Percentiles rank a stretch among this genome's conserved stretches.
Conservation (phyloP, 2,329 filamentous ascomycete species). For the Pyricularia grisea region DNA sequence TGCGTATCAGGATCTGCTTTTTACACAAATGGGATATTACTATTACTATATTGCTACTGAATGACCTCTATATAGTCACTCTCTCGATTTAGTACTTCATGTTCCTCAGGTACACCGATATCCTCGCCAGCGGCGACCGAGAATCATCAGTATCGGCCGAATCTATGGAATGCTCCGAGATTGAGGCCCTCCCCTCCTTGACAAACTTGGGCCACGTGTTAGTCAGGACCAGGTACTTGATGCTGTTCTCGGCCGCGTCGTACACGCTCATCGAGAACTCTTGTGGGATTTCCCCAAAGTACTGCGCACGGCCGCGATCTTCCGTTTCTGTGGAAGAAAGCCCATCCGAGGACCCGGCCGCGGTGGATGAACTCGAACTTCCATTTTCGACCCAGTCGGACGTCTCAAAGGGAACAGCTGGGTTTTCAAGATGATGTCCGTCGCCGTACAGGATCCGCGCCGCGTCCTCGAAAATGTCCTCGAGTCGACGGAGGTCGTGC, state of each 20-base stretch:
- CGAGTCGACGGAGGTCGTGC: slow-evolving; percentile 41
- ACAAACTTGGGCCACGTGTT: slow-evolving; percentile 59
- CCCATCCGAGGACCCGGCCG: neutral
- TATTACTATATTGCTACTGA: neutral
- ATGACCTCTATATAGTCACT: neutral
- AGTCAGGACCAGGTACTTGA: slow-evolving; percentile 58
- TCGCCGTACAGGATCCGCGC: slow-evolving; percentile 30
- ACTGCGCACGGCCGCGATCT: neutral
- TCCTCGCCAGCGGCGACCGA: neutral
- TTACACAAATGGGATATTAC: neutral
- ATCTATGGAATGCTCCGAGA: neutral
- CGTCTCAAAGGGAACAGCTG: neutral
- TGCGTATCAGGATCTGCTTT: neutral
- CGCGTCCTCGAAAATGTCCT: slow-evolving; percentile 45
- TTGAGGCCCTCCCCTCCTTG: slow-evolving; percentile 16
- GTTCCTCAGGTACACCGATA: neutral
- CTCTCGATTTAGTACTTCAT: neutral
- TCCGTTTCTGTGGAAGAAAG: neutral
- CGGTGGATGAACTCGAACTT: neutral
- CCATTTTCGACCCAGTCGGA: neutral
- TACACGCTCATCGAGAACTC: slow-evolving; percentile 43
- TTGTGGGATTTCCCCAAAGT: neutral
- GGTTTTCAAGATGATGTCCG: neutral
- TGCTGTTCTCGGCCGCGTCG: slow-evolving; percentile 46
- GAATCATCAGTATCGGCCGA: neutral